Conservation (phyloP, 2,329 filamentous ascomycete species). For the Teratosphaeria viscida region DNA sequence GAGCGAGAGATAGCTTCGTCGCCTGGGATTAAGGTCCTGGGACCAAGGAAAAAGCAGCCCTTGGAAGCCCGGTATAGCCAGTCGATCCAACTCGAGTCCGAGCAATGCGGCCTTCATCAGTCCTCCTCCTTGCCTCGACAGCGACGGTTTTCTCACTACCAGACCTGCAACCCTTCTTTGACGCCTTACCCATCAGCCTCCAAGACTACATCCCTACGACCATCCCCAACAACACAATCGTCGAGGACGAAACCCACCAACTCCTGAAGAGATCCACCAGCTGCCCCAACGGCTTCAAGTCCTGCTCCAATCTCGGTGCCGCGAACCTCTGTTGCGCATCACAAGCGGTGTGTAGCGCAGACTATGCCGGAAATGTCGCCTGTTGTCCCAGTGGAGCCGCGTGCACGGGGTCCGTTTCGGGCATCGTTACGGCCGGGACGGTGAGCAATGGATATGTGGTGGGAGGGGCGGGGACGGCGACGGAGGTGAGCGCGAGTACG, state of each 20-base stretch:
- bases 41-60: not conserved
- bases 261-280: conserved; percentile 26
- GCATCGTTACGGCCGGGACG: conserved; percentile 24
- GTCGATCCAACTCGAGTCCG: not conserved
- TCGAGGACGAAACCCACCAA: conserved; percentile 9
- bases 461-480: conserved; percentile 13
- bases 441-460: conserved; percentile 18
- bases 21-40: not conserved
- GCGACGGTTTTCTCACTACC: conserved; percentile 17
- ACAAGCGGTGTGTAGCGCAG: conserved; percentile 44
- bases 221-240: conserved; percentile 10
- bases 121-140: conserved; percentile 2
- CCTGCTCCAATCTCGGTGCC: conserved; percentile 43
- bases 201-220: conserved; percentile 11
- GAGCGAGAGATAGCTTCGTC: not conserved
- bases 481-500: conserved; percentile 1
- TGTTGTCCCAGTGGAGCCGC: conserved; percentile 49
- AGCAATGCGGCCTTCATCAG: not conserved
- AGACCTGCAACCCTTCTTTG: conserved; percentile 20
- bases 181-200: conserved; percentile 17
- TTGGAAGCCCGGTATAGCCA: not conserved
- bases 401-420: conserved; percentile 46
- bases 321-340: conserved; percentile 46
- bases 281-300: conserved; percentile 44
- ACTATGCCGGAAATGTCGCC: conserved; percentile 47